Percentiles rank a stretch among this genome's conserved stretches.
Evolutionary conservation across 169 alveolate genomes (phyloP).

Genomic region (Miamiensis avidus): DNA sequence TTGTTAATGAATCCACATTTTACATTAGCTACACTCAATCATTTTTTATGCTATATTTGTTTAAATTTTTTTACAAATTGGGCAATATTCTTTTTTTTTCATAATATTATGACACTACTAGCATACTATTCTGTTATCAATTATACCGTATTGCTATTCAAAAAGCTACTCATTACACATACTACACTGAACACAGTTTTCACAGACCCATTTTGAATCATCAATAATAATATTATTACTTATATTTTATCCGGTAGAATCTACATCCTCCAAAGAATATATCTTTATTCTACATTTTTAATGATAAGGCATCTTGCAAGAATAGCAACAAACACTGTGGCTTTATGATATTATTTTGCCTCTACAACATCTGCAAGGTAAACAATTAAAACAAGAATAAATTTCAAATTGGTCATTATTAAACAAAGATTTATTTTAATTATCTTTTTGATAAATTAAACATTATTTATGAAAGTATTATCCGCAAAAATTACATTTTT

Average conservation of each 20-base stretch:
- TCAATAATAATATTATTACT: too few relatives aligned
- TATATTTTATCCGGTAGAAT: too few relatives aligned
- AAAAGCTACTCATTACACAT: constrained; percentile 2
- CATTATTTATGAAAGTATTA: not conserved
- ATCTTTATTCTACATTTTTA: not conserved
- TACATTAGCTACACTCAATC: constrained; percentile 14
- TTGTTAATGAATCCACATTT: constrained; percentile 22
- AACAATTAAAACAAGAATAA: not conserved
- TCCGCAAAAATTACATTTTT: not conserved
- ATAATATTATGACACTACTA: constrained; percentile 5
- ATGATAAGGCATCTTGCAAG: not conserved
- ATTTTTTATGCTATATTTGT: constrained; percentile 5
- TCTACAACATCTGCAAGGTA: not conserved
- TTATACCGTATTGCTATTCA: not conserved
- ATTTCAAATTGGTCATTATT: too few relatives aligned
- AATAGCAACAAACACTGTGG: not conserved
- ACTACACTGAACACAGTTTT: constrained; percentile 18
- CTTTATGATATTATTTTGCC: not conserved
- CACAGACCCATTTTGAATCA: constrained; percentile 6
- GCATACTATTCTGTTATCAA: constrained; percentile 7
- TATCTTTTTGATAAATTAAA: not conserved
- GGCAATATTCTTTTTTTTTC: constrained; percentile 26
- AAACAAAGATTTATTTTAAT: too few relatives aligned
- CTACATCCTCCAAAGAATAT: too few relatives aligned
- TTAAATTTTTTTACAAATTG: constrained; percentile 6